A percentile compares a stretch with the other conserved stretches of the same genome.
Conservation (phyloP, 805 yeast genomes). For the Starmerella potacharoeniae region DNA sequence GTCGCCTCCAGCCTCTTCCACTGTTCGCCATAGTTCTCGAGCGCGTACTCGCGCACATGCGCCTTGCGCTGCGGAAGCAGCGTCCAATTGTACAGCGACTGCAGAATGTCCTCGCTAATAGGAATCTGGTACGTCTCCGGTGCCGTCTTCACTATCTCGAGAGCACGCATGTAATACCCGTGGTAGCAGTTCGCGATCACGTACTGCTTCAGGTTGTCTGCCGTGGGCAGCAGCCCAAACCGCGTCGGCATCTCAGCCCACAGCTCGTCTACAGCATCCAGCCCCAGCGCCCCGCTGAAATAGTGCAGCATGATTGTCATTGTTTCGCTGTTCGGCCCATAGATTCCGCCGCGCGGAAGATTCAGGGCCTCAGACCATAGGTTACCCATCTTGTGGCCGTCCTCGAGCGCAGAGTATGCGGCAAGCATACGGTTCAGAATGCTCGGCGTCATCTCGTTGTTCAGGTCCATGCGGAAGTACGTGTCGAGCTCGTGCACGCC, state of each 20-base stretch:
- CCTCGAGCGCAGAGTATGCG: slow-evolving; percentile 50
- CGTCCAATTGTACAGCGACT: slow-evolving; percentile 36
- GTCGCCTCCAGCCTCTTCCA: slow-evolving; percentile 33
- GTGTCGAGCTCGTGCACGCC: slow-evolving; percentile 58
- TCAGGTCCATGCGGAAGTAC: slow-evolving; percentile 50
- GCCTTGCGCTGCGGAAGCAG: slow-evolving; percentile 30
- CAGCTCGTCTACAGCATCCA: slow-evolving; percentile 46
- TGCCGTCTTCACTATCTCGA: slow-evolving; percentile 38
- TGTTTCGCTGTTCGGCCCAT: slow-evolving; percentile 47
- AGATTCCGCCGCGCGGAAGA: slow-evolving; percentile 37
- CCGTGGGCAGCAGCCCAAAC: slow-evolving; percentile 42
- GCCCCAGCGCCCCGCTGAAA: slow-evolving; percentile 39
- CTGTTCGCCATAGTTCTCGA: slow-evolving; percentile 25
- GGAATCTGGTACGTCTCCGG: slow-evolving; percentile 27
- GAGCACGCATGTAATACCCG: slow-evolving; percentile 48
- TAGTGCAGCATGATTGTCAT: slow-evolving; percentile 56
- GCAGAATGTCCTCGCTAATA: slow-evolving; percentile 23
- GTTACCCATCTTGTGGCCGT: slow-evolving; percentile 44
- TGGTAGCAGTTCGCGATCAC: slow-evolving; percentile 60
- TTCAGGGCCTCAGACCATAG: slow-evolving; percentile 49
- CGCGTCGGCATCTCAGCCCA: slow-evolving; percentile 47
- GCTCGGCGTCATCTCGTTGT: slow-evolving; percentile 43
- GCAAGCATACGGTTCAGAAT: slow-evolving; percentile 53
- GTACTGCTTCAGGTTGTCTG: slow-evolving; percentile 45
- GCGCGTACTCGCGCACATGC: slow-evolving; percentile 34